Percentiles rank a stretch among this genome's conserved stretches.
These are phyloP conservation scores for Rhodotorula kratochvilovae DNA, from an alignment of 768 basidiomycete species.

Conservation along the genomic window DNA sequence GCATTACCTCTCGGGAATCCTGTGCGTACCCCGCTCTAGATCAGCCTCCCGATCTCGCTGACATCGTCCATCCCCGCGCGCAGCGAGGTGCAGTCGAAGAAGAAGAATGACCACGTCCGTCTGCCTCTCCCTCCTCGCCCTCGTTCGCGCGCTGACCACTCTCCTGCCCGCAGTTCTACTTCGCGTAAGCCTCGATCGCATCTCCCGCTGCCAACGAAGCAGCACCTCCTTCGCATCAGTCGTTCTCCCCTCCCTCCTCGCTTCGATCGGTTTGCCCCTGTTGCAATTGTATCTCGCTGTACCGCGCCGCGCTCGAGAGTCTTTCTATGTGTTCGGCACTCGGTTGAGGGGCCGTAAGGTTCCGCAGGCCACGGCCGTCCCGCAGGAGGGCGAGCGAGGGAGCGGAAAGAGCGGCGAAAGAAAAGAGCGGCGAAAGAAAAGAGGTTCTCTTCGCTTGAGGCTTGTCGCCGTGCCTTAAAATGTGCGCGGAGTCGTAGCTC, in stretches of 20 bases:
- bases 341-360: too few relatives aligned
- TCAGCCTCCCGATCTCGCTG: neutral
- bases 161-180: slow-evolving; percentile 26
- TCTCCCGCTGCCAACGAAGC: neutral
- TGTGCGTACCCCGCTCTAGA: slow-evolving; percentile 43
- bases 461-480: too few relatives aligned
- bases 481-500: too few relatives aligned
- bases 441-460: too few relatives aligned
- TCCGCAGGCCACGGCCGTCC: too few relatives aligned
- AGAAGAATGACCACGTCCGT: slow-evolving; percentile 83
- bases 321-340: too few relatives aligned
- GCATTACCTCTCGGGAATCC: slow-evolving; percentile 88
- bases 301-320: too few relatives aligned
- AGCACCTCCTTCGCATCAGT: neutral
- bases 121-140: neutral
- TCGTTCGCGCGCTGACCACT: neutral
- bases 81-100: slow-evolving; percentile 87
- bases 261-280: neutral
- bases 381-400: too few relatives aligned
- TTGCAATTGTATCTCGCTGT: neutral
- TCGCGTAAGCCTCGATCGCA: slow-evolving; percentile 16
- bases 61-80: slow-evolving; percentile 51
- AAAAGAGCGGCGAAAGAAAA: too few relatives aligned
- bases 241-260: too few relatives aligned
- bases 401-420: too few relatives aligned